phyloP scores from a whole-genome alignment of 176 grass and related monocot genomes.

The Zoysia japonica region DNA sequence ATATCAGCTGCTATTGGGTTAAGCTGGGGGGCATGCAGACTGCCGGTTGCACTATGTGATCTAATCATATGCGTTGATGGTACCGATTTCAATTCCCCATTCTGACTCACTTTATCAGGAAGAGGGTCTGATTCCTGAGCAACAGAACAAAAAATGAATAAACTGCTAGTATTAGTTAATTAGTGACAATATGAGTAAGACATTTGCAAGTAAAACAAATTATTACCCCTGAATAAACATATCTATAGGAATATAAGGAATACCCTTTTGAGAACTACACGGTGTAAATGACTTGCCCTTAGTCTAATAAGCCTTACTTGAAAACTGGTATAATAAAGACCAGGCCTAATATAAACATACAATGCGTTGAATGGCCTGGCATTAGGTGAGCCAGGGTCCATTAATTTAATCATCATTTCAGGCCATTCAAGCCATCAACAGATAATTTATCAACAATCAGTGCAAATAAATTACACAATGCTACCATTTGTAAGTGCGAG shows the following conservation, averaged over 20 bases:
- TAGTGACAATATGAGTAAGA: constrained; percentile 14
- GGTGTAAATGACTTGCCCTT: background rate
- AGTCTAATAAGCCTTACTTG: constrained; percentile 4
- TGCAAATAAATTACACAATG: constrained; percentile 6
- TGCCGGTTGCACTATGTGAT: constrained; percentile 82
- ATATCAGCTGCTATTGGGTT: constrained; percentile 95
- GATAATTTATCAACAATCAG: background rate
- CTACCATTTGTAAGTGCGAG: constrained; percentile 9
- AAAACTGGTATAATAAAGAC: constrained; percentile 1
- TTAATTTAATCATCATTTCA: constrained; percentile 22
- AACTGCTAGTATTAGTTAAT: background rate
- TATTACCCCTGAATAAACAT: background rate
- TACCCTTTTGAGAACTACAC: background rate
- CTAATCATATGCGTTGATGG: constrained; percentile 79
- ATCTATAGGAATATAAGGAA: background rate
- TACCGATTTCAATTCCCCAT: constrained; percentile 55
- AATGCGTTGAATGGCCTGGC: background rate
- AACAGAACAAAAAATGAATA: background rate
- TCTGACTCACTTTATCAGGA: constrained; percentile 52
- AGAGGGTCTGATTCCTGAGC: constrained; percentile 51
- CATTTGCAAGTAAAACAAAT: background rate
- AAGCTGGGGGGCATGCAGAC: constrained; percentile 70
- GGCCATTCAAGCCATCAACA: background rate
- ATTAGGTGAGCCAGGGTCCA: background rate
- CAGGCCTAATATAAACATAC: background rate